Conservation (phyloP, 2,329 filamentous ascomycete species). For the Diaporthe ilicicola region DNA sequence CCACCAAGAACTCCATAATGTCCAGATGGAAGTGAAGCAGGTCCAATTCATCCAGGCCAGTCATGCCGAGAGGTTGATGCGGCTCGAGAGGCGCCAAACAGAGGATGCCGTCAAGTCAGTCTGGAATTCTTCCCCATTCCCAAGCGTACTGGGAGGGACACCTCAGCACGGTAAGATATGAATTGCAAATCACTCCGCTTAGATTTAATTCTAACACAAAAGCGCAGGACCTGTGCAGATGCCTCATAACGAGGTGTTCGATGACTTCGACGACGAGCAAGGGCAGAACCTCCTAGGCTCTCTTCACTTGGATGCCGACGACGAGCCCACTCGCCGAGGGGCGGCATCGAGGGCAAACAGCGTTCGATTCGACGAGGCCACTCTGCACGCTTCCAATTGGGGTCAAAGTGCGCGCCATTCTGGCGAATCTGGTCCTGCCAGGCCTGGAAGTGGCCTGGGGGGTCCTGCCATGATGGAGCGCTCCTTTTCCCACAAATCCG, state of each 20-base stretch:
- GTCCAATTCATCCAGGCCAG: conserved; percentile 69
- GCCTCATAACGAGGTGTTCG: conserved; percentile 84
- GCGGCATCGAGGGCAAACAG: conserved; percentile 94
- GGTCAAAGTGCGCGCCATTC: conserved; percentile 82
- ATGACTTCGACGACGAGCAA: conserved; percentile 83
- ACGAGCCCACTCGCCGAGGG: conserved; percentile 84
- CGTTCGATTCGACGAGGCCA: conserved; percentile 96
- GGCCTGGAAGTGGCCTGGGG: conserved; percentile 82
- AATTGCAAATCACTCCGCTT: conserved; percentile 31
- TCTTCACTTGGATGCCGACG: conserved; percentile 85
- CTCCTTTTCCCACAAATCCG: conserved; percentile 92
- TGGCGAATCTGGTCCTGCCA: conserved; percentile 79
- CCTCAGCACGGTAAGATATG: conserved; percentile 81
- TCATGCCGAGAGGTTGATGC: conserved; percentile 68
- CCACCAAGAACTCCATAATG: conserved; percentile 72
- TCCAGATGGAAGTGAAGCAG: conserved; percentile 77
- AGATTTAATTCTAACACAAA: conserved; percentile 28
- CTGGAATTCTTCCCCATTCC: conserved; percentile 88
- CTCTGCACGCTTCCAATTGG: conserved; percentile 87
- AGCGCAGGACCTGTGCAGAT: conserved; percentile 81
- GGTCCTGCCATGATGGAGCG: conserved; percentile 87
- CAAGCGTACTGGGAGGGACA: conserved; percentile 82
- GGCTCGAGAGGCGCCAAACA: conserved; percentile 72
- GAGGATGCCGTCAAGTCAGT: conserved; percentile 82
- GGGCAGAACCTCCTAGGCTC: conserved; percentile 81